Base-by-base conservation (phyloP, 1,284 basidiomycete species). In the Pseudozyma sp. region DNA sequence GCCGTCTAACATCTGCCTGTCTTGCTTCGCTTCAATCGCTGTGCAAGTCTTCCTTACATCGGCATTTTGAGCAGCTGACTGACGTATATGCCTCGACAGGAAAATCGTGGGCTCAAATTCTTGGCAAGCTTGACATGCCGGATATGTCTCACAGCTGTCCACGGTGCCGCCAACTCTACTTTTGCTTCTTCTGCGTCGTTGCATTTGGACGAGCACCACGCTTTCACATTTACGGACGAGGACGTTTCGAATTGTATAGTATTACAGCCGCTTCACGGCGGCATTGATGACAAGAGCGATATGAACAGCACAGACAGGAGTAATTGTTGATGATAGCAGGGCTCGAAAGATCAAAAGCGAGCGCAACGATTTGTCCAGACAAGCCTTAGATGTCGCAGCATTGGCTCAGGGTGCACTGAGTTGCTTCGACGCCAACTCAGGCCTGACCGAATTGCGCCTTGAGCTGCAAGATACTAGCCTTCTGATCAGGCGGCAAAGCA, bases 401-500 rank as follows among this genome's bases (percentile, higher is more conserved):
- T 18, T 5, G n/a, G 9, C 9, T 44, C 43, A 21, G 5, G 12
- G 25, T 7, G 19, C 25, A 12, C 25, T 25, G 2, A 16, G 1
- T 2, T n/a, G 25, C 3, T 34, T 13, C 13, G 48, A 48, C 12
- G 34, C 35, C 25, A 14, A 34, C 57, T 59, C 34, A 76, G 45
- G 69, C 69, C 35, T 82, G 82, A 4, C 82, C 82, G 40, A 83
- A 79, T 51, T 83, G 81, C 16, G 80, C 82, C 56, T 83, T 83
- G 63, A 85, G 78, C 60, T 92, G 90, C 86, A 93, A 88, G 49
- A 98, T 93, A n/a, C 93, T 92, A 0, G 90, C 90, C 50, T 92
- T 89, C 78, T 98, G 95, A 3, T 89, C 88, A 1, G 92, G 91
- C 21, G 94, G 93, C 50, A 98, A 86, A 8, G 89, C 90, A 61